Evolutionary conservation across 306 rosid species (phyloP).

Genomic region (Citrullus mucosospermus): DNA sequence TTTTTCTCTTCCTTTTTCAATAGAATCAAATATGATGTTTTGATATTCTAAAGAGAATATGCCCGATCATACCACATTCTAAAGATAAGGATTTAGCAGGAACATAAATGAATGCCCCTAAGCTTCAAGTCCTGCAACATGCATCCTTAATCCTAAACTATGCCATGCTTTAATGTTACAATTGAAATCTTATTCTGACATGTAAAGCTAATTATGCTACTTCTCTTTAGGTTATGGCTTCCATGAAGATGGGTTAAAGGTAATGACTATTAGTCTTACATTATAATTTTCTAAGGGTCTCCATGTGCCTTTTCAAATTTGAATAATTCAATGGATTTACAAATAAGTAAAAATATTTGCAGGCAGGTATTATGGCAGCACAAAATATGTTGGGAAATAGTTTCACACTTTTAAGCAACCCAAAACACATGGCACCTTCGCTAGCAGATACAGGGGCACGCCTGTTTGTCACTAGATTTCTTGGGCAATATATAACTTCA

Average conservation of each 20-base stretch:
- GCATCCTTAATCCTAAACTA: background rate
- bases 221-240: constrained; percentile 75
- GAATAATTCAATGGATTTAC: background rate
- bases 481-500: constrained; percentile 33
- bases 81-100: background rate
- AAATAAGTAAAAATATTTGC: constrained; percentile 10
- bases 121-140: background rate
- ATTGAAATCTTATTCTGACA: background rate
- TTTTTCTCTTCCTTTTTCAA: too few species aligned
- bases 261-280: background rate
- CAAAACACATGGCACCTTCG: constrained; percentile 84
- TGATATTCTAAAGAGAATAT: background rate
- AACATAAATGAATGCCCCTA: background rate
- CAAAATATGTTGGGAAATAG: constrained; percentile 47
- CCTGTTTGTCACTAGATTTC: constrained; percentile 54
- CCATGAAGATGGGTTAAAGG: constrained; percentile 96
- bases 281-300: background rate
- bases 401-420: constrained; percentile 42
- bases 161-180: background rate
- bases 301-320: background rate
- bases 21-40: background rate
- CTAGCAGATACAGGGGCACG: constrained; percentile 67
- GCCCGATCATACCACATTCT: background rate
- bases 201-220: background rate
- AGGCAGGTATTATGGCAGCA: constrained; percentile 86